Evolutionary conservation across 257 asterid species (phyloP), one percentile per base, ranked within the genome.

Genomic region (Solanum pimpinellifolium): DNA sequence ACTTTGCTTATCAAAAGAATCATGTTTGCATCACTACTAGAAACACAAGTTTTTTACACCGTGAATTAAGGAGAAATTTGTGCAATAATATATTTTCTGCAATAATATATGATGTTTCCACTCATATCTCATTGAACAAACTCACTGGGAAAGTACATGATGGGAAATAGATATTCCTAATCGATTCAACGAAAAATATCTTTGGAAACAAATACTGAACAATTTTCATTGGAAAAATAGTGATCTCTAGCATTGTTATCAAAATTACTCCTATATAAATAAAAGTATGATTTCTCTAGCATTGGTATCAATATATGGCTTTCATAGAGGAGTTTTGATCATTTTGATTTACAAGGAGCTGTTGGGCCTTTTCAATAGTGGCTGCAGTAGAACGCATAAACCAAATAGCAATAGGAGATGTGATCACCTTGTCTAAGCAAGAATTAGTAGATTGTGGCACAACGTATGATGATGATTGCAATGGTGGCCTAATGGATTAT

Each of bases 401-500:
- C 77, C 84, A 85, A 77, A 88, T 88, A 44, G 84, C 82, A 31
- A 85, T 68, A 66, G 86, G 90, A 29, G 44, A 78, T 18, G 46
- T 76, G 49, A 69, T 85, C 52, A 21, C 80, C 5, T 6, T 85
- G 25, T 85, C 90, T 1, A 88, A 85, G 49, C 84, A 88, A 86
- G 90, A 88, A 44, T 81, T 88, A 9, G 80, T 88, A 11, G 88
- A 88, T 52, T 85, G 90, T 69, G 88, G 80, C 68, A 88, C 3
- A 47, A 18, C 44, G 13, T 69, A 83, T 18, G 85, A 88, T 52
- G 33, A 56, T 35, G 90, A 86, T 12, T 85, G 86, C 75, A 68
- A 68, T 85, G 90, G 88, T 35, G 90, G 90, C 13, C 41, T 88
- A n/a, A 88, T 88, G 88, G 90, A 78, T 70, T 88, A 85, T 88